Base-by-base conservation (phyloP, 768 basidiomycete genomes). In the Filobasidium wieringae region DNA sequence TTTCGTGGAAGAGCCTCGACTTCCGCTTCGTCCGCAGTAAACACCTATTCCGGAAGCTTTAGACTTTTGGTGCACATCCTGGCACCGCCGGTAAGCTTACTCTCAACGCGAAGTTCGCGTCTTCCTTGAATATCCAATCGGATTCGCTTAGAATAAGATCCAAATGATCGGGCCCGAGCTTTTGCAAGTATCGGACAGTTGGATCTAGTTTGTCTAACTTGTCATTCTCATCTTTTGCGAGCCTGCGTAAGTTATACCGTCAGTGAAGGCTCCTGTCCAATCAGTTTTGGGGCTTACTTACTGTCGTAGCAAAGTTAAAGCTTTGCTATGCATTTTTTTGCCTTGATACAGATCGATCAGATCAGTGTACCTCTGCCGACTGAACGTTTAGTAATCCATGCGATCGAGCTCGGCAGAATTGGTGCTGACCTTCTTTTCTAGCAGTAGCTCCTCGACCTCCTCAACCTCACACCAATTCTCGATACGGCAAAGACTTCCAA, bases 391-490 rank as follows among this genome's bases (percentile, higher is more conserved):
- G 37, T 47, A 50, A 9, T 22, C 19, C 43, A 53, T 31, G 33
- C 30, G 6, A 24, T 9, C 19, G 14, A 17, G 0, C 43, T 7
- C 26, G 30, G 30, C 17, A 15, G 11, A 33, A 22, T 36, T n/a
- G 5, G 29, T 2, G 19, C 79, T 30, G 56, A 88, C 92, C 81
- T 86, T 84, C 33, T 85, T 80, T 29, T 80, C 81, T 57, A 82
- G 79, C 53, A 99, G 74, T 59, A 89, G 81, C 68, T 87, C 89
- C 70, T 99, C 91, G 0, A 92, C 88, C 66, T 92, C 87, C 4
- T 82, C 83, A 1, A 97, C 91, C 68, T 96, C 95, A 72, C 93
- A 97, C 90, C 91, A 99, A 72, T 95, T 97, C 2, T 88, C 81
- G 26, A 93, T 77, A 40, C 93, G 80, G 73, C 93, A 97, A 51